phyloP scores from a whole-genome alignment of 768 basidiomycete species.

The Galerina sulciceps region DNA sequence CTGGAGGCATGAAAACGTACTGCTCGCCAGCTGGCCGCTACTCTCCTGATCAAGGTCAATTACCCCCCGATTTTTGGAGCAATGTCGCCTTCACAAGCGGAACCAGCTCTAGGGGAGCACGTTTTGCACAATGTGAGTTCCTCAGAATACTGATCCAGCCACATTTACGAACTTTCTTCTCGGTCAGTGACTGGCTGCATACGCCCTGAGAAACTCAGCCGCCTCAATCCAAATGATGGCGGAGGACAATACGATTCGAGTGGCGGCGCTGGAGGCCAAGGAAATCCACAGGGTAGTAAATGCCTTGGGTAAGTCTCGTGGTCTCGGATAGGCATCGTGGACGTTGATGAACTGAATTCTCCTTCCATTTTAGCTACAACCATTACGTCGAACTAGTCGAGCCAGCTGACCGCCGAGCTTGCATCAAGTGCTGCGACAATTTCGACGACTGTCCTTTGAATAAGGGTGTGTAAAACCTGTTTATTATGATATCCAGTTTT shows the following conservation, averaged over 20 bases:
- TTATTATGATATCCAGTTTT: neutral
- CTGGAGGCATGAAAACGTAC: conserved; percentile 59
- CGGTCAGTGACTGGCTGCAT: conserved; percentile 59
- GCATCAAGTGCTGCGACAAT: conserved; percentile 63
- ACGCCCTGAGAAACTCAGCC: conserved; percentile 40
- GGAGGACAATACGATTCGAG: conserved; percentile 64
- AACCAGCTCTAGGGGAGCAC: conserved; percentile 40
- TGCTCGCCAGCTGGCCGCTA: conserved; percentile 49
- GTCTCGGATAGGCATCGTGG: neutral
- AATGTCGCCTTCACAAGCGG: conserved; percentile 53
- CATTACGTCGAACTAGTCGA: conserved; percentile 64
- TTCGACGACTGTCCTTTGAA: conserved; percentile 53
- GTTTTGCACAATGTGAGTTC: conserved; percentile 48
- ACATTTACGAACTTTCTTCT: neutral
- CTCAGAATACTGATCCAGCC: neutral
- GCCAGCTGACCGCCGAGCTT: conserved; percentile 51
- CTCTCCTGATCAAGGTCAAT: conserved; percentile 46
- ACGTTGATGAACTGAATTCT: neutral
- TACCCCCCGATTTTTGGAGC: conserved; percentile 54
- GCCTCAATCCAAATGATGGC: conserved; percentile 48
- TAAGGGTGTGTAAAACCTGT: conserved; percentile 35
- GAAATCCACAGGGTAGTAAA: conserved; percentile 53
- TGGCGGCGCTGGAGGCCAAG: conserved; percentile 51
- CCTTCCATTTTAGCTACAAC: conserved; percentile 42
- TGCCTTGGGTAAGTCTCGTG: conserved; percentile 46